These are phyloP conservation scores for Botrytis tulipae DNA, from an alignment of 2,329 filamentous ascomycete species.

Conservation along the genomic window DNA sequence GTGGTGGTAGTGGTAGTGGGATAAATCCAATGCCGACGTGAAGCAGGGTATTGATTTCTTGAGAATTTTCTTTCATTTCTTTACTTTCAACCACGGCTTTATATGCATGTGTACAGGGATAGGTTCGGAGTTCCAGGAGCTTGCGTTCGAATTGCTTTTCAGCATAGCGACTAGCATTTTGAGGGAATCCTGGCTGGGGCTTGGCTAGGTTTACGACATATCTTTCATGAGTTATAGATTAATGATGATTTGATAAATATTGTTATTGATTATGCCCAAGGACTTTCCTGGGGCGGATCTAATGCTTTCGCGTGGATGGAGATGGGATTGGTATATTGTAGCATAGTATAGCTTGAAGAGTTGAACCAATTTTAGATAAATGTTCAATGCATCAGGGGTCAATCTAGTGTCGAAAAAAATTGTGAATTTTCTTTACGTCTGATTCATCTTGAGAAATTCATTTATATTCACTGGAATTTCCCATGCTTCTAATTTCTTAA, in stretches of 20 bases:
- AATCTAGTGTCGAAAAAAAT: background rate
- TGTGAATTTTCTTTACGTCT: background rate
- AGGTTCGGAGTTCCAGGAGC: conserved; percentile 2
- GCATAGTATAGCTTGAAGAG: background rate
- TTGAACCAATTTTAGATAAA: background rate
- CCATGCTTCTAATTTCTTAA: background rate
- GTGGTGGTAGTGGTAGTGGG: conserved; percentile 24
- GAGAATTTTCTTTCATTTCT: background rate
- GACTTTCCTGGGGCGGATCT: background rate
- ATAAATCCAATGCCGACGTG: conserved; percentile 31
- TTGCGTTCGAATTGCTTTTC: conserved; percentile 7
- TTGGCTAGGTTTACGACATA: background rate
- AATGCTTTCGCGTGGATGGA: background rate
- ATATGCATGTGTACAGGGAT: conserved; percentile 3
- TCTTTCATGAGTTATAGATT: background rate
- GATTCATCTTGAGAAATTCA: background rate
- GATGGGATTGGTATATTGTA: background rate
- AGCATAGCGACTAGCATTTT: conserved; percentile 1
- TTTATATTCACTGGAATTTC: background rate
- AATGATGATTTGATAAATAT: background rate
- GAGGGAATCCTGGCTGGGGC: background rate
- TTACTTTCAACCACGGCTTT: background rate
- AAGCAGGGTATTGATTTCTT: background rate
- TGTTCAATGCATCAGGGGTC: background rate
- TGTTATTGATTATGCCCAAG: background rate